Base-by-base conservation (phyloP, 2,329 filamentous ascomycete genomes). In the Fusarium torulosum region DNA sequence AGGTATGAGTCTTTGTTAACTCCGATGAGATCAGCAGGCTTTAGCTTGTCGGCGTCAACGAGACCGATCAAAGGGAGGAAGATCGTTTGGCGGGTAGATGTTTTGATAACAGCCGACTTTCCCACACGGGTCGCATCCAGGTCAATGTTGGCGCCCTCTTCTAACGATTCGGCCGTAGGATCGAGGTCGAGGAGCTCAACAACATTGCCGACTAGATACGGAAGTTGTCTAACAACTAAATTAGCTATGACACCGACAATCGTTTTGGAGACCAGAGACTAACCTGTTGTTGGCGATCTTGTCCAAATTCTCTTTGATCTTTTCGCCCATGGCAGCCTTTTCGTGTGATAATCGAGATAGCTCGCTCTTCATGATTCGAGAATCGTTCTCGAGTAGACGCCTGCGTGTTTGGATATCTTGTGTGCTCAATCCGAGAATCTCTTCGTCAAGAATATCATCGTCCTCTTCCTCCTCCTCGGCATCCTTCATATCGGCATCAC, bases 271-370 rank as follows among this genome's bases (percentile, higher is more conserved):
- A 44, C 15, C n/a, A n/a, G 17, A 37, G 9, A 73, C 85, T 71
- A 84, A 97, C 94, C 94, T 89, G 85, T 99, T 99, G 82, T 99
- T 98, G 72, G 96, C 94, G 76, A 99, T 99, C 88, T 99, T 99
- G 73, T 99, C 96, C 75, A 93, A 83, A 77, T 99, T 99, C 79
- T 99, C 96, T 86, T 97, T 98, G 81, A 99, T 98, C 85, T 97
- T 98, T 81, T 98, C 95, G 59, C 90, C 90, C 96, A 99, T 99
- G 47, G 93, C 90, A 49, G 91, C 89, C 83, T 97, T 97, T 83
- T 99, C 96, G 76, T 99, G 96, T 75, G 91, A 91, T 82, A 99
- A 85, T 73, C 96, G 91, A 78, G 97, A 94, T 75, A 89, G 94
- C 81, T 99, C 96, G 85, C 94, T 97, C 86, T 92, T 95, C 94